Percentiles rank a stretch among this genome's conserved stretches.
phyloP scores from a whole-genome alignment of 2,329 filamentous ascomycete genomes.

The Paecilomyces niveus region DNA sequence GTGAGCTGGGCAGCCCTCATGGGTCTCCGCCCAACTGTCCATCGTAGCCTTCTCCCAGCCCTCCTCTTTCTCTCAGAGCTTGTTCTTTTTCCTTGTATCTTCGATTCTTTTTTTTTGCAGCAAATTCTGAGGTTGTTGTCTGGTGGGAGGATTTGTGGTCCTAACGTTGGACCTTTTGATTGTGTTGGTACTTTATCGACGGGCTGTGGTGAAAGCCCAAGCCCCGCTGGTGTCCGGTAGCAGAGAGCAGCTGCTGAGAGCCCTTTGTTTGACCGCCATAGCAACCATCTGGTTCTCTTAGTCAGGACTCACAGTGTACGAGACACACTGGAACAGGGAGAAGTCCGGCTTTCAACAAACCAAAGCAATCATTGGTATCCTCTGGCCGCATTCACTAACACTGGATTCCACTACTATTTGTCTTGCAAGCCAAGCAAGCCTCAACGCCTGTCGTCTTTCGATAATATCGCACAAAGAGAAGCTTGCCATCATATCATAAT shows the following conservation, averaged over 20 bases:
- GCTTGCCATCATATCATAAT: neutral
- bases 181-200: neutral
- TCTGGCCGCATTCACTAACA: neutral
- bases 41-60: constrained; percentile 5
- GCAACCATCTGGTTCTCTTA: neutral
- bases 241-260: neutral
- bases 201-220: neutral
- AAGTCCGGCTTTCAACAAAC: neutral
- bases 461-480: neutral
- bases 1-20: constrained; percentile 15
- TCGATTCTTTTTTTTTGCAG: neutral
- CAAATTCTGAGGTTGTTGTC: neutral
- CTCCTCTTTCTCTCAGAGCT: constrained; percentile 5
- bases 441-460: neutral
- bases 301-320: neutral
- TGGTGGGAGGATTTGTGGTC: neutral
- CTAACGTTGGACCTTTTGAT: neutral
- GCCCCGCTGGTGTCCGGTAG: neutral
- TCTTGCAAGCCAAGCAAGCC: neutral
- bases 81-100: neutral
- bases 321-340: neutral
- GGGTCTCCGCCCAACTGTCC: constrained; percentile 7
- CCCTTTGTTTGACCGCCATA: neutral
- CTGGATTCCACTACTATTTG: neutral
- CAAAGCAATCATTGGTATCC: neutral